Conservation (phyloP, 75 land plant species). For the Sequoiadendron giganteum region DNA sequence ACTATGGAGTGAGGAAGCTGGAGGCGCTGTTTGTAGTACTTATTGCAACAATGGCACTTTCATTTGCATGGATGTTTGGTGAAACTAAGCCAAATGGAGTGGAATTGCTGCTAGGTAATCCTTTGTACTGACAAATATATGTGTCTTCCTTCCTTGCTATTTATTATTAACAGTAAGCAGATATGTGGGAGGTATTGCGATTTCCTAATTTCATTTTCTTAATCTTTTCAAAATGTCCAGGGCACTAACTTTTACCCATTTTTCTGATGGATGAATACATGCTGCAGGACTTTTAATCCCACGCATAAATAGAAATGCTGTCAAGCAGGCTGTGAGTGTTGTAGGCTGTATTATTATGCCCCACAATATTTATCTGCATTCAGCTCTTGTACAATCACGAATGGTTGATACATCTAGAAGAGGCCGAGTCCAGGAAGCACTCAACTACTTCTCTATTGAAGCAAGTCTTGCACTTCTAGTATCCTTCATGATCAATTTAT, state of each 20-base stretch:
- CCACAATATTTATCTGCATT: constrained; percentile 91
- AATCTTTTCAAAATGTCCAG: not conserved
- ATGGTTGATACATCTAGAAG: constrained; percentile 61
- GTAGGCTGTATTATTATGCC: constrained; percentile 97
- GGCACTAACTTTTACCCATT: not conserved
- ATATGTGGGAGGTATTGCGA: not conserved
- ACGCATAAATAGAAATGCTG: constrained; percentile 60
- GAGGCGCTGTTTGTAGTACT: constrained; percentile 82
- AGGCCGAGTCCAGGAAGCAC: constrained; percentile 74
- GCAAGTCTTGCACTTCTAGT: constrained; percentile 75
- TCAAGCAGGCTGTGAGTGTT: constrained; percentile 83
- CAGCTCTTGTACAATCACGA: constrained; percentile 95
- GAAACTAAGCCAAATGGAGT: constrained; percentile 67
- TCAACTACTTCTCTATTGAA: constrained; percentile 87
- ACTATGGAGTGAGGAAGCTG: constrained; percentile 90
- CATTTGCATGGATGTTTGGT: constrained; percentile 95
- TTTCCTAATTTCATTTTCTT: not conserved
- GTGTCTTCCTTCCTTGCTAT: not conserved
- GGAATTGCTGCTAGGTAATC: constrained; percentile 68
- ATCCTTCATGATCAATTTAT: constrained; percentile 88
- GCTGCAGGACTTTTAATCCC: constrained; percentile 79
- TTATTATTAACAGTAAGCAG: not conserved
- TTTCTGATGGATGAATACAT: not conserved
- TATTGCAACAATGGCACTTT: constrained; percentile 81
- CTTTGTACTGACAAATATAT: not conserved